Percentiles rank a stretch among this genome's conserved stretches.
These are phyloP conservation scores for Rhododendron kiyosumense DNA, from an alignment of 148 eudicot species.

Conservation along the genomic window DNA sequence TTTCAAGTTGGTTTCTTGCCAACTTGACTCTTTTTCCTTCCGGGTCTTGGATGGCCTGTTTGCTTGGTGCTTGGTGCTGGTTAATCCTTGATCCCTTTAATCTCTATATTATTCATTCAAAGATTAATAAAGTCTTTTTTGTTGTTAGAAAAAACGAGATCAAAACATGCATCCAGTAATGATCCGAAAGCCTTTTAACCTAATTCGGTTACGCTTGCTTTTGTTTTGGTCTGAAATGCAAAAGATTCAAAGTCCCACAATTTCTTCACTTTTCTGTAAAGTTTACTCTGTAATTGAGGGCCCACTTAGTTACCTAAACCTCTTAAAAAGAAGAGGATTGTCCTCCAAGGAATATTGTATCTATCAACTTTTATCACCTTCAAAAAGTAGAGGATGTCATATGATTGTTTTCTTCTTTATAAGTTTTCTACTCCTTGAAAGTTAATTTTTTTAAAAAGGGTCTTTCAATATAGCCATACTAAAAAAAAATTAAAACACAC, in stretches of 20 bases:
- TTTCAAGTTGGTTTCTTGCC: too few species aligned
- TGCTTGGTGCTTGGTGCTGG: too few species aligned
- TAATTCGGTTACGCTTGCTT: conserved; percentile 9
- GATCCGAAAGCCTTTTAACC: conserved; percentile 13
- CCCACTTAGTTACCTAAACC: conserved; percentile 13
- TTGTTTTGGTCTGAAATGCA: background rate
- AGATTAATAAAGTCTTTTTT: too few species aligned
- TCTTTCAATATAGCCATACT: too few species aligned
- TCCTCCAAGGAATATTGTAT: conserved; percentile 6
- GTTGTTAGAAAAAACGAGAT: too few species aligned
- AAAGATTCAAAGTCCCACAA: conserved; percentile 13
- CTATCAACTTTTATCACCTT: conserved; percentile 9
- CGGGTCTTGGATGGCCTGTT: too few species aligned
- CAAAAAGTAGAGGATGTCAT: background rate
- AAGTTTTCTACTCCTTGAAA: background rate
- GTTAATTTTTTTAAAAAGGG: too few species aligned
- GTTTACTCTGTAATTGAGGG: background rate
- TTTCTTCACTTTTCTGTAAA: background rate
- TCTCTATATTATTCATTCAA: too few species aligned
- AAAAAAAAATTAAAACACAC: too few species aligned
- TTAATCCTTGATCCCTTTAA: too few species aligned
- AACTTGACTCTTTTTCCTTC: too few species aligned
- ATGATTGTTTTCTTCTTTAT: background rate
- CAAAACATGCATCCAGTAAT: background rate
- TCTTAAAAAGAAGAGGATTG: conserved; percentile 1